Base-by-base conservation (phyloP, 371 early-diverging fungal species). In the Capniomyces stellatus region DNA sequence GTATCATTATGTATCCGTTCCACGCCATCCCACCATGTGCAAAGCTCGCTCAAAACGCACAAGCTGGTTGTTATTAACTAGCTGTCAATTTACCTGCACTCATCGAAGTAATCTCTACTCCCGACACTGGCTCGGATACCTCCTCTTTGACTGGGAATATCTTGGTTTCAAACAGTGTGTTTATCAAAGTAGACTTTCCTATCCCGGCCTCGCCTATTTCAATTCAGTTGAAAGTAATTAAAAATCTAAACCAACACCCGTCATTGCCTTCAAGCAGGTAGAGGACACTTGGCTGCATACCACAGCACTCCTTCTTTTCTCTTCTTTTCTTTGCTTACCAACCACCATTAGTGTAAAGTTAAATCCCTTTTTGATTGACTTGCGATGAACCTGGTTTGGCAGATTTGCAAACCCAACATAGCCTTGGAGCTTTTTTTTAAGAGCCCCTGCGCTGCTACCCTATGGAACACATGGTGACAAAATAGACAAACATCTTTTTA, bases 311-410 rank as follows among this genome's bases (percentile, higher is more conserved):
- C n/a, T n/a, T n/a, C n/a, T n/a, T n/a, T n/a, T n/a, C n/a, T n/a
- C n/a, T n/a, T n/a, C n/a, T n/a, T n/a, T 35, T 35, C 2, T 50
- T 30, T 29, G 69, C 79, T 62, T 77, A 54, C 54, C 97, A 49
- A 92, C 98, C 43, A 92, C 91, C 95, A 97, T 95, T 62, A 87
- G 60, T 54, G 93, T 96, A 65, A 97, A 97, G 63, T 89, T 85
- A 76, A 98, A 97, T n/a, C 99, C 99, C 63, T 89, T 89, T 73
- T 96, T 95, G 54, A 98, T 87, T 13, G 89, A 87, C 70, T 92
- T 92, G 64, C 94, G 85, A 71, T 97, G 95, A 29, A 96, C 89
- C 75, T 98, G 98, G 72, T 96, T 92, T 51, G 99, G 98, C 57
- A 97, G 78, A 71, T 90, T 92, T 66, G 91, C 83, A 66, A 99